Conservation (phyloP, 768 basidiomycete genomes). For the Plicaturopsis crispa region DNA sequence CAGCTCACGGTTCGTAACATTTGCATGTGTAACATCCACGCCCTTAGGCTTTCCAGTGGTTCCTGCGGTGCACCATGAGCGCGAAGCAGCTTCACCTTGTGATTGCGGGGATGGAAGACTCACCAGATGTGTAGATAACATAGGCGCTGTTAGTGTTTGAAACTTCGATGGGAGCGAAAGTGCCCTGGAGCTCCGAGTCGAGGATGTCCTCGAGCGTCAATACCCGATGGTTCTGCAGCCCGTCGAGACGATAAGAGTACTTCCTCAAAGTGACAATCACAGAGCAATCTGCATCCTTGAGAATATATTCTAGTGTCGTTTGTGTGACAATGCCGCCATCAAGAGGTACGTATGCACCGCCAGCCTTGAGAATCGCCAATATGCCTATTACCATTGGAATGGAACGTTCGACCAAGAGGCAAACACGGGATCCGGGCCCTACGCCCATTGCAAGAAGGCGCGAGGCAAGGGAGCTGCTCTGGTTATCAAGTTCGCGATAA, state of each 20-base stretch:
- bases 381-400: conserved; percentile 47
- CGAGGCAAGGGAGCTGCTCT: conserved; percentile 37
- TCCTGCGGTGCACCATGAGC: conserved; percentile 19
- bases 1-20: conserved; percentile 48
- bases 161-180: conserved; percentile 22
- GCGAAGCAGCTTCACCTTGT: not conserved
- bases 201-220: conserved; percentile 3
- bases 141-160: conserved; percentile 39
- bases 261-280: conserved; percentile 36
- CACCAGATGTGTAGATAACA: conserved; percentile 58
- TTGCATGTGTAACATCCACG: conserved; percentile 50
- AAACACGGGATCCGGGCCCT: conserved; percentile 40
- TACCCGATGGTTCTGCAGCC: not conserved
- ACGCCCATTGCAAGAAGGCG: conserved; percentile 36
- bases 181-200: not conserved
- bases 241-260: conserved; percentile 29
- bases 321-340: conserved; percentile 55
- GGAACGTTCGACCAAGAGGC: conserved; percentile 46
- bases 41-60: conserved; percentile 56
- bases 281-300: conserved; percentile 35
- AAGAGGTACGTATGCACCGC: conserved; percentile 51
- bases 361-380: conserved; percentile 47
- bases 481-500: conserved; percentile 41
- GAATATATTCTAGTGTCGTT: conserved; percentile 41
- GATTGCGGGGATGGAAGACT: too few relatives aligned